These are phyloP conservation scores for Xylaria sp. DNA, from an alignment of 2,329 filamentous ascomycete species.

Conservation along the genomic window DNA sequence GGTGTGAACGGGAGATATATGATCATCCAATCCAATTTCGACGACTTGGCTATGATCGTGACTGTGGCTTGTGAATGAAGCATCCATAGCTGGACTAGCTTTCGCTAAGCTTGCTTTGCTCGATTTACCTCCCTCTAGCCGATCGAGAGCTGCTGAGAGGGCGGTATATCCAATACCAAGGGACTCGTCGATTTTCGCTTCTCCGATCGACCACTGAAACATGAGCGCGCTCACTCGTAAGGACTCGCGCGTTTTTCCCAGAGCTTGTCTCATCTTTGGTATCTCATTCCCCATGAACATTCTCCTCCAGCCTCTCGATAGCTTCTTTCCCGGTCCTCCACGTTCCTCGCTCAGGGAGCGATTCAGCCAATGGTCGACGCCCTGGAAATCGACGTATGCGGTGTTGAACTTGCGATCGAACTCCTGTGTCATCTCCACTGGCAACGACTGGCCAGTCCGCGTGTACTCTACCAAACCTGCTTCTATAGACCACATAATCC, in stretches of 20 bases:
- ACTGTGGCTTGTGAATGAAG: not conserved
- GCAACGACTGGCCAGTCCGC: constrained; percentile 58
- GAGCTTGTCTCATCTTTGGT: constrained; percentile 61
- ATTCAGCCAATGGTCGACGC: constrained; percentile 66
- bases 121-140: constrained; percentile 46
- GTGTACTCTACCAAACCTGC: constrained; percentile 64
- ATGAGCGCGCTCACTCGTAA: constrained; percentile 68
- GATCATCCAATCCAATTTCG: constrained; percentile 18
- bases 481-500: constrained; percentile 71
- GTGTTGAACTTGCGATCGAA: constrained; percentile 68
- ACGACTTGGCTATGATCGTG: not conserved
- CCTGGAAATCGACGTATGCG: constrained; percentile 65
- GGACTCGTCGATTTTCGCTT: constrained; percentile 62
- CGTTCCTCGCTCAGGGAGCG: constrained; percentile 67
- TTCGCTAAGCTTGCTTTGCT: constrained; percentile 35
- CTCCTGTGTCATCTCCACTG: constrained; percentile 66
- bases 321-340: constrained; percentile 63
- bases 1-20: constrained; percentile 1
- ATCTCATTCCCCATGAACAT: constrained; percentile 68
- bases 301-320: constrained; percentile 67
- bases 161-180: constrained; percentile 72
- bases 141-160: constrained; percentile 67
- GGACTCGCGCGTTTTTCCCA: constrained; percentile 64
- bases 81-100: constrained; percentile 22
- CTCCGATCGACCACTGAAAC: constrained; percentile 69